These are phyloP conservation scores for Draba incana DNA, from an alignment of 345 rosid genomes.

Conservation along the genomic window DNA sequence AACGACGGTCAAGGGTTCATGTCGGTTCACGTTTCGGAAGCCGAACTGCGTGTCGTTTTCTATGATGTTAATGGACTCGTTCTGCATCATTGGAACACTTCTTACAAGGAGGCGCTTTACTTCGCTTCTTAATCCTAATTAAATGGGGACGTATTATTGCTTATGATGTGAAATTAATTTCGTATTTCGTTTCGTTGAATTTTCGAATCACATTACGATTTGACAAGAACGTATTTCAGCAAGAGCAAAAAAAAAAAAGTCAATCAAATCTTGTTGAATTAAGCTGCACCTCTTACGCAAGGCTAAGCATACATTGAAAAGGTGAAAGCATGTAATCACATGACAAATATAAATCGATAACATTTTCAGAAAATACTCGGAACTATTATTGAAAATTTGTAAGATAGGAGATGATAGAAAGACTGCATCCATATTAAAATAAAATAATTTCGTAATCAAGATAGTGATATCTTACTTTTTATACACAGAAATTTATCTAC, in stretches of 20 bases:
- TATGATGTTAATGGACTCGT: slow-evolving; percentile 53
- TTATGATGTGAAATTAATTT: background rate
- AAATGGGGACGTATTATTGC: background rate
- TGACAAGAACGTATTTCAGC: background rate
- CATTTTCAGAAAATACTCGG: no score
- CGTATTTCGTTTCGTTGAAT: background rate
- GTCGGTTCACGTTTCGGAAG: slow-evolving; percentile 52
- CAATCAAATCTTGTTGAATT: background rate
- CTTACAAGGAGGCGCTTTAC: slow-evolving; percentile 38
- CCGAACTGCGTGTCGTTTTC: slow-evolving; percentile 40
- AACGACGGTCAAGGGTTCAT: slow-evolving; percentile 85
- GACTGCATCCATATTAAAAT: no score
- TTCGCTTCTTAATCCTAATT: slow-evolving; percentile 1
- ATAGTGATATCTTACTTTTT: no score
- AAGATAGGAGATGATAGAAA: no score
- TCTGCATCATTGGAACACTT: slow-evolving; percentile 54
- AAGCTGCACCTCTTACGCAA: no score
- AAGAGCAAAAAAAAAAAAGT: background rate
- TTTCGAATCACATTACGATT: background rate
- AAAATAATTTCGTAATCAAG: no score
- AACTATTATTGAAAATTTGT: no score
- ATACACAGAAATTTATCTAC: no score
- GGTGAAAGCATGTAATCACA: no score
- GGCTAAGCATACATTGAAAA: no score
- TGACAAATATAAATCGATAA: no score